These are phyloP conservation scores for Daldinia loculata DNA, from an alignment of 495 filamentous ascomycete species.

Conservation along the genomic window DNA sequence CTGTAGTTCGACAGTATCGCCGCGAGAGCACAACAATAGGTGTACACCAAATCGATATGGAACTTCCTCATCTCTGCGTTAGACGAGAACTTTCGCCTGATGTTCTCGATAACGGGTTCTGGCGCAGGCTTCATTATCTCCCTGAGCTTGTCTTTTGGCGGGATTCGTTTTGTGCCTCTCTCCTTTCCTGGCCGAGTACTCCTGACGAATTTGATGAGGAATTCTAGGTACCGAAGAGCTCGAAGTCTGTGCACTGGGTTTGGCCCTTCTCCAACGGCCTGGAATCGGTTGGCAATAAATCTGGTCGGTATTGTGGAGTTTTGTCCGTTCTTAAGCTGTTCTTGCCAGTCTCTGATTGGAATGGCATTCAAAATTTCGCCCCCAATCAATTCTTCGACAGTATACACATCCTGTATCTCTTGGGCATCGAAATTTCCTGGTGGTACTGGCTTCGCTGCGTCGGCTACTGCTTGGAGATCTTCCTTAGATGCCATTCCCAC, in stretches of 20 bases:
- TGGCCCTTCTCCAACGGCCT: slow-evolving; percentile 62
- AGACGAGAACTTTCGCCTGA: slow-evolving; percentile 75
- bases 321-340: slow-evolving; percentile 65
- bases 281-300: slow-evolving; percentile 72
- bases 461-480: slow-evolving; percentile 70
- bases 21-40: slow-evolving; percentile 72
- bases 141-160: slow-evolving; percentile 60
- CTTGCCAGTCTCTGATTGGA: slow-evolving; percentile 77
- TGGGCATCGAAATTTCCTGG: slow-evolving; percentile 74
- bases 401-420: slow-evolving; percentile 83
- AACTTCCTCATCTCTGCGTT: slow-evolving; percentile 66
- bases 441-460: slow-evolving; percentile 80
- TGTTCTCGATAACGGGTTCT: slow-evolving; percentile 70
- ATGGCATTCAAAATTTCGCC: slow-evolving; percentile 66
- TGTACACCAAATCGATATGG: slow-evolving; percentile 70
- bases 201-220: slow-evolving; percentile 69
- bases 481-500: slow-evolving; percentile 65
- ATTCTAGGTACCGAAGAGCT: slow-evolving; percentile 70
- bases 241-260: slow-evolving; percentile 67
- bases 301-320: slow-evolving; percentile 66
- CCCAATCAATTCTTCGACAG: slow-evolving; percentile 72
- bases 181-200: slow-evolving; percentile 49
- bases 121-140: slow-evolving; percentile 59
- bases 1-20: slow-evolving; percentile 79
- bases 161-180: slow-evolving; percentile 51